Evolutionary conservation across 306 rosid genomes (phyloP), one percentile per base, ranked within the genome.

Genomic region (Medicago arabica): DNA sequence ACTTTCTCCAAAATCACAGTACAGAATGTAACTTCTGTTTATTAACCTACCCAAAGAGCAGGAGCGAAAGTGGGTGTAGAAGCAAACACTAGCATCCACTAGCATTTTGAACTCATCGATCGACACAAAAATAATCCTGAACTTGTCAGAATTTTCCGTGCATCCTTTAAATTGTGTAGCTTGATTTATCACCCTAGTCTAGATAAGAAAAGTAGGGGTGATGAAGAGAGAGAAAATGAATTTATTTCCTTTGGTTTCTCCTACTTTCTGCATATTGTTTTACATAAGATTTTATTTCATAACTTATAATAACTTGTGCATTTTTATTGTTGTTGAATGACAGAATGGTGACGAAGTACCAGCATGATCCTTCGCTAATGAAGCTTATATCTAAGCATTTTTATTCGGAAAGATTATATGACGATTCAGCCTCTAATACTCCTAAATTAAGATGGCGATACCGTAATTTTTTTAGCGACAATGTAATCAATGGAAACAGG

Each of bases 361-460:
- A 62, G 70, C 67, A 81, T 72, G 80, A 85, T 80, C 88, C 88
- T 59, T 47, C 17, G 21, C 73, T 67, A 55, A 85, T 86, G 99
- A 73, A 12, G 75, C 85, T 69, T 67, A 41, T 95, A 39, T 82
- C 89, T 57, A 92, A 89, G 89, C 88, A 72, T 77, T 95, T 95
- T 72, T 92, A 83, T 84, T 72, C 74, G 0, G 98, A 95, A 86
- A 81, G 67, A 51, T 86, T 89, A 80, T 92, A 71, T 79, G 93
- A 92, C 67, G 99, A 95, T 84, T 80, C 95, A 14, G 76, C 84
- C 69, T 78, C 87, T 49, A 88, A 85, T 75, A 82, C 28, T 49
- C 87, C 97, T 28, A 90, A 85, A 60, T 21, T 85, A 75, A 81
- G 88, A 79, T 95, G 93, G 97, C 90, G 97, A 46, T 85, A 86